A percentile compares a stretch with the other conserved stretches of the same genome.
Evolutionary conservation across 2,329 filamentous ascomycete species (phyloP).

Genomic region (Sarocladium brachiariae): DNA sequence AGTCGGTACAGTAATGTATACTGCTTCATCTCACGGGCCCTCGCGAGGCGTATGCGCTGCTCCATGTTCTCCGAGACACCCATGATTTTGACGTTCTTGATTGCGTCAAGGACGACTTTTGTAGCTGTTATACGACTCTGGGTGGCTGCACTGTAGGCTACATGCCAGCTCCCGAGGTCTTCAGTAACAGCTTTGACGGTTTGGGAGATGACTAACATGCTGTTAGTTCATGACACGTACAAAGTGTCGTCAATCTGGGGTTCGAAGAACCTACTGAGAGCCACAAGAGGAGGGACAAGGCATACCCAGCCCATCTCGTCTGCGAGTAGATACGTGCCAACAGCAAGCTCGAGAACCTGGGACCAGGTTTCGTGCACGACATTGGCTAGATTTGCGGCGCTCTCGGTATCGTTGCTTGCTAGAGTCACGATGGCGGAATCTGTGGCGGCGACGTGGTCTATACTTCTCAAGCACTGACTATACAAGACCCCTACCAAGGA

Average conservation of each 20-base stretch:
- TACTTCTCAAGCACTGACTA: slow-evolving; percentile 11
- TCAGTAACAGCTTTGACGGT: slow-evolving; percentile 10
- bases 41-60: slow-evolving; percentile 10
- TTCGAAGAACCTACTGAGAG: not conserved
- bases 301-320: slow-evolving; percentile 9
- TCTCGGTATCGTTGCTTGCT: slow-evolving; percentile 12
- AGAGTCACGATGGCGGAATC: slow-evolving; percentile 13
- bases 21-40: slow-evolving; percentile 10
- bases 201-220: slow-evolving; percentile 5
- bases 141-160: slow-evolving; percentile 9
- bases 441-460: slow-evolving; percentile 10
- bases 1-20: slow-evolving; percentile 12
- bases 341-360: slow-evolving; percentile 5
- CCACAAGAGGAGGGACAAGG: slow-evolving; percentile 6
- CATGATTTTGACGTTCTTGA: slow-evolving; percentile 16
- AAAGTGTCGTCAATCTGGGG: no score
- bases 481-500: slow-evolving; percentile 12
- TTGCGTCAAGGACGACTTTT: slow-evolving; percentile 12
- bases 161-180: slow-evolving; percentile 11
- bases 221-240: no score
- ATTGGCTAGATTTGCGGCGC: not conserved
- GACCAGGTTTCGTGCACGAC: slow-evolving; percentile 10
- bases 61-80: slow-evolving; percentile 11
- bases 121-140: slow-evolving; percentile 8
- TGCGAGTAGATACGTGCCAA: slow-evolving; percentile 10